Percentiles rank a stretch among this genome's conserved stretches.
phyloP scores from a whole-genome alignment of 805 yeast genomes.

The Gaillardinia entomophila region DNA sequence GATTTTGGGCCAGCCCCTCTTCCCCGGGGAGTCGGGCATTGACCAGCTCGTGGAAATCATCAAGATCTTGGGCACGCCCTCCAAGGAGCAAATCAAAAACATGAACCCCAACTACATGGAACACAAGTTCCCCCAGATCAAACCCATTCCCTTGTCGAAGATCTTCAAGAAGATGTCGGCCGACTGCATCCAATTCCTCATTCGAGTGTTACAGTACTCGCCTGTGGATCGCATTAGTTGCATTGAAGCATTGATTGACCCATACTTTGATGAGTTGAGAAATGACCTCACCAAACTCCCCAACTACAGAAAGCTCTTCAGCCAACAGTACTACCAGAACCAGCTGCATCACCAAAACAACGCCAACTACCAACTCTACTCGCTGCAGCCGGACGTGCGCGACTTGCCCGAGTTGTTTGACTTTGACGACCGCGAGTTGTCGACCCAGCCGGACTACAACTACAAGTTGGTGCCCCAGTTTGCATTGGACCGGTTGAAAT shows the following conservation, averaged over 20 bases:
- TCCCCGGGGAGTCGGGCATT: conserved; percentile 97
- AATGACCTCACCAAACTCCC: conserved; percentile 31
- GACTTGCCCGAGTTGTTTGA: conserved; percentile 48
- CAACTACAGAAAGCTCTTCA: conserved; percentile 37
- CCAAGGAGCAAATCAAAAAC: conserved; percentile 82
- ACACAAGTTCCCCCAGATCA: conserved; percentile 87
- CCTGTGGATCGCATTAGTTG: conserved; percentile 63
- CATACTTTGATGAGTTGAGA: conserved; percentile 52
- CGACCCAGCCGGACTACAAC: conserved; percentile 37
- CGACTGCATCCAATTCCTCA: conserved; percentile 52
- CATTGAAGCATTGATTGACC: conserved; percentile 43
- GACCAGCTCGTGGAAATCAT: conserved; percentile 96
- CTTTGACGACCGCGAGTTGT: conserved; percentile 46
- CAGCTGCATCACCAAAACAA: conserved; percentile 24
- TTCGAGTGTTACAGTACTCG: conserved; percentile 57
- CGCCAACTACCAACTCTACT: conserved; percentile 36
- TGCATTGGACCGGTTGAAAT: conserved; percentile 22
- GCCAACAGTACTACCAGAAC: conserved; percentile 28
- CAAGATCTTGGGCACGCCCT: conserved; percentile 92
- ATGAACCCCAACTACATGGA: conserved; percentile 98
- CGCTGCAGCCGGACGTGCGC: conserved; percentile 34
- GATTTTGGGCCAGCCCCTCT: conserved; percentile 90
- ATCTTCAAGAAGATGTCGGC: conserved; percentile 55
- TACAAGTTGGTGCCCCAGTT: conserved; percentile 38
- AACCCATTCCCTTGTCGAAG: conserved; percentile 66